These are phyloP conservation scores for Stemphylium beticola DNA, from an alignment of 2,329 filamentous ascomycete genomes.

Conservation along the genomic window DNA sequence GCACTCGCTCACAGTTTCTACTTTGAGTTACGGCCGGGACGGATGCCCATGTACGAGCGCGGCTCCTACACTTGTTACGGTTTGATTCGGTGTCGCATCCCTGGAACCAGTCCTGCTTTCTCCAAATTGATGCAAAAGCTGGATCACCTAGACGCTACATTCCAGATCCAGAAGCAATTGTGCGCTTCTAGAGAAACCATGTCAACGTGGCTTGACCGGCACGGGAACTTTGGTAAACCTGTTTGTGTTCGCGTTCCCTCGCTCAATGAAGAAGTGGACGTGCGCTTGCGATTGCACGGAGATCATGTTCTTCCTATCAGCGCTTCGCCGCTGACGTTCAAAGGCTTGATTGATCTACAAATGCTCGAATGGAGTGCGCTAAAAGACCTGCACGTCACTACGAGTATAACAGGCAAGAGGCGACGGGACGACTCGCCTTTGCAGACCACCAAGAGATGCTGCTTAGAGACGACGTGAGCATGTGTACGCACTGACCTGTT, in stretches of 20 bases:
- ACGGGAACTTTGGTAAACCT: neutral
- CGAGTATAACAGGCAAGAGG: neutral
- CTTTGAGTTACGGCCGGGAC: neutral
- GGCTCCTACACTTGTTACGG: slow-evolving; percentile 1
- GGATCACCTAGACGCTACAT: neutral
- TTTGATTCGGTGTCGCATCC: neutral
- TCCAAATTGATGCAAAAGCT: neutral
- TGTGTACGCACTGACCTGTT: neutral
- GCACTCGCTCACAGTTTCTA: slow-evolving; percentile 1
- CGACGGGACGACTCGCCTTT: neutral
- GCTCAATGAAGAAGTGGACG: neutral
- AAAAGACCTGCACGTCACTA: neutral
- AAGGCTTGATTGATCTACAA: neutral
- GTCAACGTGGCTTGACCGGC: neutral
- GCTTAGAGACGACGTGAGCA: neutral
- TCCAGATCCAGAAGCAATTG: neutral
- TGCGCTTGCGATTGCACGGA: neutral
- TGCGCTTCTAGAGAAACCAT: neutral
- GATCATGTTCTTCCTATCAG: neutral
- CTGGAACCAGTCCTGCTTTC: neutral
- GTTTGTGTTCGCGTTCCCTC: neutral
- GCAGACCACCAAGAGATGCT: neutral
- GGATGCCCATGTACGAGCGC: neutral
- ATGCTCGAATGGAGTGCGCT: slow-evolving; percentile 3
- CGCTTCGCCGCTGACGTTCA: neutral